phyloP scores from a whole-genome alignment of 352 stramenopile species.

The Pythium oligandrum region DNA sequence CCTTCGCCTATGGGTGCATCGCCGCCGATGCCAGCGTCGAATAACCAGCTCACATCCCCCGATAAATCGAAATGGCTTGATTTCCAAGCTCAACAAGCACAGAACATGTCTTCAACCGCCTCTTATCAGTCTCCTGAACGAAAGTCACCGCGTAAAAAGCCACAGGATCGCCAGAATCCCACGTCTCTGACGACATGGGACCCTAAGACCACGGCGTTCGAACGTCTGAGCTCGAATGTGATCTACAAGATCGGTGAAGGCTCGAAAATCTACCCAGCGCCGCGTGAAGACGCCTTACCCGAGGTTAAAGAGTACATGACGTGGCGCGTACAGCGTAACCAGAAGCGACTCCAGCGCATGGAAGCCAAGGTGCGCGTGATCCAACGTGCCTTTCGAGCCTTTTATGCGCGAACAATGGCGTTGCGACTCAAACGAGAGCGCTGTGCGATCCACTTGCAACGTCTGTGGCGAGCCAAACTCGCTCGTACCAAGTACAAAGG shows the following conservation, averaged over 20 bases:
- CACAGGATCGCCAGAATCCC: neutral
- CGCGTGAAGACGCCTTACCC: slow-evolving; percentile 22
- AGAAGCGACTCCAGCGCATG: slow-evolving; percentile 89
- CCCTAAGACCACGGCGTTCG: slow-evolving; percentile 77
- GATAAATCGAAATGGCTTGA: slow-evolving; percentile 35
- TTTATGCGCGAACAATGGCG: slow-evolving; percentile 83
- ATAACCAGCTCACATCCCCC: slow-evolving; percentile 27
- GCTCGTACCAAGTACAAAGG: slow-evolving; percentile 71
- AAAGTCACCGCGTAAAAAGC: neutral
- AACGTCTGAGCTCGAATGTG: slow-evolving; percentile 80
- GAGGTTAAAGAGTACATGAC: slow-evolving; percentile 96
- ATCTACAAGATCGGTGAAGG: slow-evolving; percentile 80
- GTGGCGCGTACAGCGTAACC: slow-evolving; percentile 92
- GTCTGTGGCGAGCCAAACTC: slow-evolving; percentile 78
- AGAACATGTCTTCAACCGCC: neutral
- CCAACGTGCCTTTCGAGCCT: slow-evolving; percentile 88
- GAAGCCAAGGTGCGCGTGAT: slow-evolving; percentile 79
- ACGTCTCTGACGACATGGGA: slow-evolving; percentile 49
- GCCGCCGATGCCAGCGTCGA: neutral
- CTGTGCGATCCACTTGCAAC: slow-evolving; percentile 85
- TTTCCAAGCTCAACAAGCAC: slow-evolving; percentile 23
- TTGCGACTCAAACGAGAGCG: slow-evolving; percentile 62
- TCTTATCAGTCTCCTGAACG: neutral
- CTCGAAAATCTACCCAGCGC: slow-evolving; percentile 83
- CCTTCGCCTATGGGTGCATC: neutral